Percentiles rank a stretch among this genome's conserved stretches.
Conservation (phyloP, 768 basidiomycete genomes). For the Rhizopogon salebrosus region DNA sequence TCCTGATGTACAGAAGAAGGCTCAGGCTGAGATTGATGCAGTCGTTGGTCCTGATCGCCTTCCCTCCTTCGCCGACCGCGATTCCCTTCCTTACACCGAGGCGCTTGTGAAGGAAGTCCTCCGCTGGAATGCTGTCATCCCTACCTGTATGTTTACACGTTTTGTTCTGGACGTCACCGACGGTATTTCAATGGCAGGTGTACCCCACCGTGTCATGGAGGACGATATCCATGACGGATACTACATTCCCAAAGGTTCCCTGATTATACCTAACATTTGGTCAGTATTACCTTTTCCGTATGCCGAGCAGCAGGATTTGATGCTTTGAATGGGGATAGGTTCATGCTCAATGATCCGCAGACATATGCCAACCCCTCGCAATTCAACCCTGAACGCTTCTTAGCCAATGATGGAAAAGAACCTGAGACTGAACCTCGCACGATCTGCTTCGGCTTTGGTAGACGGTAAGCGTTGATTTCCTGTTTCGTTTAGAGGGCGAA, state of each 20-base stretch:
- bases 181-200: constrained; percentile 4
- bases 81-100: constrained; percentile 53
- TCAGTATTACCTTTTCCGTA: constrained; percentile 9
- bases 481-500: neutral
- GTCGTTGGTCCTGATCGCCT: constrained; percentile 56
- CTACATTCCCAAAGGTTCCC: constrained; percentile 46
- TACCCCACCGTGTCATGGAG: constrained; percentile 47
- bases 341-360: constrained; percentile 26
- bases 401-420: constrained; percentile 29
- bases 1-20: constrained; percentile 52
- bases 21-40: constrained; percentile 57
- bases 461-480: constrained; percentile 36
- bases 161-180: constrained; percentile 39
- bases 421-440: constrained; percentile 56
- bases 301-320: neutral
- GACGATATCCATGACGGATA: constrained; percentile 61
- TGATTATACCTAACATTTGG: constrained; percentile 22
- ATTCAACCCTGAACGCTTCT: constrained; percentile 60
- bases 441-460: constrained; percentile 66
- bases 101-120: constrained; percentile 57
- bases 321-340: constrained; percentile 11
- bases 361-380: constrained; percentile 47
- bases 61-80: constrained; percentile 55
- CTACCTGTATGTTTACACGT: constrained; percentile 32
- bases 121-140: constrained; percentile 37